Conservation (phyloP, 164 flowering plant genomes). For the Santalum album region DNA sequence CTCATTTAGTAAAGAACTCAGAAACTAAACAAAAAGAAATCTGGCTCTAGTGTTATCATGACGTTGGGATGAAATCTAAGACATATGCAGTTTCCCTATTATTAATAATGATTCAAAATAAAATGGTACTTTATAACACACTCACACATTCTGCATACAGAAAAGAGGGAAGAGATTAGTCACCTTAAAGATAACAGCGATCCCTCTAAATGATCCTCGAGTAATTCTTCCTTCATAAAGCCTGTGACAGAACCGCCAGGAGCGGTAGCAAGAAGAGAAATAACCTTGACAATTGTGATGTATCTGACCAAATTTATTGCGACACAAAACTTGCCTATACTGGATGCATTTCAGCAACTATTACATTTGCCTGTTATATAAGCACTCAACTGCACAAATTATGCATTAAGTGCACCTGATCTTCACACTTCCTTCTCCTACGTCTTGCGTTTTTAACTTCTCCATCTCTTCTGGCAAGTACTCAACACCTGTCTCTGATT, state of each 20-base stretch:
- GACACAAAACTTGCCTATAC: neutral
- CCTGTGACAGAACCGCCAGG: constrained; percentile 63
- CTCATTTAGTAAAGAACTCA: too few species aligned
- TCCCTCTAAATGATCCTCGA: constrained; percentile 62
- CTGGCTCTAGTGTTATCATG: too few species aligned
- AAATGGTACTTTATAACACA: too few species aligned
- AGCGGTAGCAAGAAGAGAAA: constrained; percentile 6
- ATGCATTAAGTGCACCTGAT: constrained; percentile 52
- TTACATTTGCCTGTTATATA: neutral
- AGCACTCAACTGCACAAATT: neutral
- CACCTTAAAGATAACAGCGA: constrained; percentile 76
- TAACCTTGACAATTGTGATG: neutral
- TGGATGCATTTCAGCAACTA: neutral
- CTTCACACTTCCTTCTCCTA: constrained; percentile 77
- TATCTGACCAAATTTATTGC: neutral
- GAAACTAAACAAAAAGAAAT: too few species aligned
- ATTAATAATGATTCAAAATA: neutral
- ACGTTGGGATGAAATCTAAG: too few species aligned
- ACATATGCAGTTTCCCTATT: too few species aligned
- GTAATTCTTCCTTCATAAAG: constrained; percentile 87
- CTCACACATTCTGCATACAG: neutral
- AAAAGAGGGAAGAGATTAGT: neutral
- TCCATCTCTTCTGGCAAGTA: constrained; percentile 38
- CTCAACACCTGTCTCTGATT: constrained; percentile 28
- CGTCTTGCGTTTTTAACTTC: constrained; percentile 62